Evolutionary conservation across 805 yeast genomes (phyloP), one percentile per base, ranked within the genome.

Genomic region (Metschnikowia peoriensis): DNA sequence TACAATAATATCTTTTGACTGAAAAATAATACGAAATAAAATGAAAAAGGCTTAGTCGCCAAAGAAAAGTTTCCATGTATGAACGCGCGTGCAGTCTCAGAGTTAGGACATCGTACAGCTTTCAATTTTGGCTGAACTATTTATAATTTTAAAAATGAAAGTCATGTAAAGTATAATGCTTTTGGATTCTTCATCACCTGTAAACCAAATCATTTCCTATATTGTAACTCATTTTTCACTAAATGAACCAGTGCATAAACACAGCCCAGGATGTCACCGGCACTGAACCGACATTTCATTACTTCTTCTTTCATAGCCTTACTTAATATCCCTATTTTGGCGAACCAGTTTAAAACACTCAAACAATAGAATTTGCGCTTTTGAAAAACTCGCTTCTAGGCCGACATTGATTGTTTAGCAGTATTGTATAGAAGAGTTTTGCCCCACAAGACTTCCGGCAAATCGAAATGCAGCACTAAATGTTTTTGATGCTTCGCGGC

Each of bases 351-450:
- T 27, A 46, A 14, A 6, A 17, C 11, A 12, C 17, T 41, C n/a
- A 27, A 40, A 49, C 52, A 49, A 49, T 44, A 35, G 17, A 34
- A 22, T 32, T 38, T 42, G 45, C 38, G 38, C 39, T 34, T 17
- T 40, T 17, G 34, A 14, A 22, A 34, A 14, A 40, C 28, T 50
- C 53, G 53, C 53, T 50, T 50, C 53, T 45, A 45, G 53, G 38
- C 53, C 53, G 53, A 40, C 16, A 35, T 15, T 8, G n/a, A 28
- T 16, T 37, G 43, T 37, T 16, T 7, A 28, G 7, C 14, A 14
- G 7, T 6, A 32, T 29, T 44, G 52, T 44, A 50, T 45, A 41
- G 12, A 32, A 38, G 7, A 6, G 22, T n/a, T 14, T 28, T 7
- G 38, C 41, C 29, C 32, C 16, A 42, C 29, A 17, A 9, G 47